Conservation (phyloP, 2,329 filamentous ascomycete genomes). For the Aspergillus sp. region DNA sequence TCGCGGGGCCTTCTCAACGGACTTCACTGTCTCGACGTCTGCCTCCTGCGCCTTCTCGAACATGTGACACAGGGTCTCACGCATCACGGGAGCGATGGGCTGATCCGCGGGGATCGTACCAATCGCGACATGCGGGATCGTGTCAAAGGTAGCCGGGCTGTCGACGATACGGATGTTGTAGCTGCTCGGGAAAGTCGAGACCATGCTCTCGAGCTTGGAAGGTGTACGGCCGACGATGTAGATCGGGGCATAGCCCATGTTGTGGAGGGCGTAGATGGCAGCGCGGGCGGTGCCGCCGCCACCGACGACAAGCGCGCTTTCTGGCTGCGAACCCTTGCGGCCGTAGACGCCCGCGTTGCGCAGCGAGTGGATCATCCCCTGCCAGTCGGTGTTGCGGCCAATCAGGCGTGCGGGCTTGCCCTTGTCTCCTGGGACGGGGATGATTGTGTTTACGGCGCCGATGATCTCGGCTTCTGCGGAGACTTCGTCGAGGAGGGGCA, state of each 20-base stretch:
- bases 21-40: slow-evolving; percentile 37
- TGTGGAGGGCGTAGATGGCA: slow-evolving; percentile 82
- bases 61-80: slow-evolving; percentile 60
- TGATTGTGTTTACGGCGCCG: slow-evolving; percentile 92
- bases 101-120: slow-evolving; percentile 88
- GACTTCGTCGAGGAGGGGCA: slow-evolving; percentile 75
- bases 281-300: slow-evolving; percentile 90
- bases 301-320: slow-evolving; percentile 77
- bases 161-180: slow-evolving; percentile 71
- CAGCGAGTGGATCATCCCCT: slow-evolving; percentile 82
- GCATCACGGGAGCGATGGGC: slow-evolving; percentile 72
- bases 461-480: slow-evolving; percentile 77
- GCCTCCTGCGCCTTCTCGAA: slow-evolving; percentile 52
- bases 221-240: slow-evolving; percentile 80
- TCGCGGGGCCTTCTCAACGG: slow-evolving; percentile 44
- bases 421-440: slow-evolving; percentile 56
- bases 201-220: slow-evolving; percentile 66
- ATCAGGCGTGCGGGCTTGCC: slow-evolving; percentile 56
- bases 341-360: slow-evolving; percentile 63
- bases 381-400: slow-evolving; percentile 95
- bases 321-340: slow-evolving; percentile 29
- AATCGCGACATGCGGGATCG: slow-evolving; percentile 69
- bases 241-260: slow-evolving; percentile 80
- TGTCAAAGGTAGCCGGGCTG: slow-evolving; percentile 52
- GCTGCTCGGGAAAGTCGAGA: slow-evolving; percentile 68